phyloP scores from a whole-genome alignment of 192 early-diverging fungal genomes.

The Chytriomyces hyalinus region DNA sequence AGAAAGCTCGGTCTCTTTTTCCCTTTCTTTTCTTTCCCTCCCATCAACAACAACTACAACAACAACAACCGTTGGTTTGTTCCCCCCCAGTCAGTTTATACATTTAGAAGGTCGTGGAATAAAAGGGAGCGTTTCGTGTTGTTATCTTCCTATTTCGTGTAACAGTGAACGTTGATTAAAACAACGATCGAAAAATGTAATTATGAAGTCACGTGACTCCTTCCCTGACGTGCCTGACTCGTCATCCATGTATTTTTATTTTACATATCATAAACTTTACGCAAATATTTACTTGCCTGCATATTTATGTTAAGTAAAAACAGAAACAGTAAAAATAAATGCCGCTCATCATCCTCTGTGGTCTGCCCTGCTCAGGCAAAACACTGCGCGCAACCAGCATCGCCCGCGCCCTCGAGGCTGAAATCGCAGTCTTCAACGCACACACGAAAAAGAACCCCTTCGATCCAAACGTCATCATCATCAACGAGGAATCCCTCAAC shows the following conservation, averaged over 20 bases:
- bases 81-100: no score
- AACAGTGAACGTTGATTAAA: no score
- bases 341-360: conserved; percentile 90
- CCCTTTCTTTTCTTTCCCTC: no score
- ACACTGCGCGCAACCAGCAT: conserved; percentile 80
- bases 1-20: no score
- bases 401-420: conserved; percentile 57
- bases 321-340: conserved; percentile 53
- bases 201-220: background rate
- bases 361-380: conserved; percentile 91
- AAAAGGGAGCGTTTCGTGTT: no score
- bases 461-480: conserved; percentile 57
- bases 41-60: no score
- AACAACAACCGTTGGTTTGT: no score
- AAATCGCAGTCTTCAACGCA: conserved; percentile 32
- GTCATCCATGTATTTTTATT: background rate
- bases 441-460: background rate
- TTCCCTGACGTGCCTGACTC: background rate
- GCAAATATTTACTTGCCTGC: background rate
- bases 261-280: background rate
- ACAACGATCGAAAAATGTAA: background rate
- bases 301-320: background rate
- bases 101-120: no score
- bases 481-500: conserved; percentile 80
- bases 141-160: no score